Evolutionary conservation across 2,329 filamentous ascomycete genomes (phyloP), one percentile per base, ranked within the genome.

Genomic region (Aschersonia sp.): DNA sequence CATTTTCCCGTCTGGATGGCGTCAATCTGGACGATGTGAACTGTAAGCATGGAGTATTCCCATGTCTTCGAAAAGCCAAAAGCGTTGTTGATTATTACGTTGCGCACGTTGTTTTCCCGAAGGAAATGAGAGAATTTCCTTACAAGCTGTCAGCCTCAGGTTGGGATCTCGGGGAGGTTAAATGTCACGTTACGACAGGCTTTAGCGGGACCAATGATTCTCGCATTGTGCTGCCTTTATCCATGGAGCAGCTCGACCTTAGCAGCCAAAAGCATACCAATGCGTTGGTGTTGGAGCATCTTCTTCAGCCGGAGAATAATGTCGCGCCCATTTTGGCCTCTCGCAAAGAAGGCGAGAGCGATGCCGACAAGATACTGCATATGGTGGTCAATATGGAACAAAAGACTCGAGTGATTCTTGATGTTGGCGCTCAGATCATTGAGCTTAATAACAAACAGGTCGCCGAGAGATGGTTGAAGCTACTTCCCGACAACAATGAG

Each of bases 191-290:
- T 0, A 79, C 72, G 0, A 80, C 77, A 0, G 84, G 83, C 0
- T 88, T 88, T 55, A 84, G 79, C 48, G 82, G 83, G 0, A 88
- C 83, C 0, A 82, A 79, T 30, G 82, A 87, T 52, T 77, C 74
- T 0, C 61, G 69, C 9, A 64, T 69, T n/a, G 56, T 81, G 0
- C 64, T 87, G 0, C 82, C 82, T 0, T 54, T 82, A 0, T 62
- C 55, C 0, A 68, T 86, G 0, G 54, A 63, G 1, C 78, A 85
- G 31, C 60, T 74, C 0, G 77, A 85, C 35, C 64, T 82, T 0
- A 55, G 61, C 0, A 60, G 64, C 0, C 76, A 84, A 40, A 63
- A 62, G 1, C 78, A 84, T 46, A 89, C 83, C 0, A 86, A 86
- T 53, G 82, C 83, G 0, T 57, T 78, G 4, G 82, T 88, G 0